Conservation (phyloP, 352 stramenopile species). For the Pythium volutum region DNA sequence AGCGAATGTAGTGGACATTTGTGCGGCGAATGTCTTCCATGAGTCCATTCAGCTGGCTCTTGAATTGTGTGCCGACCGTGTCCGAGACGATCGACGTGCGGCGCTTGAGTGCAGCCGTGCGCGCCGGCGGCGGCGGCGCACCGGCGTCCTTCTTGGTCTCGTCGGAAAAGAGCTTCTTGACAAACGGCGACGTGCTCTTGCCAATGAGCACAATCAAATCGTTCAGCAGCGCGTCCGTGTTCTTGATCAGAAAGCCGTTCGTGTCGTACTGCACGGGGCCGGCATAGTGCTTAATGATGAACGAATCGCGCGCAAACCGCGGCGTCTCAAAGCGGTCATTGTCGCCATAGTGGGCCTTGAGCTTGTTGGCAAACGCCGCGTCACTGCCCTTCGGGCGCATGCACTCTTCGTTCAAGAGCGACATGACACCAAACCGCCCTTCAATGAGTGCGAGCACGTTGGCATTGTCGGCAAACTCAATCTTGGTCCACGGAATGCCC, state of each 20-base stretch:
- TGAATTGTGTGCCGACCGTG: conserved; percentile 91
- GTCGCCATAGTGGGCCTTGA: conserved; percentile 75
- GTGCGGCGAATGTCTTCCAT: conserved; percentile 95
- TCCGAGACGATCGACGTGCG: conserved; percentile 82
- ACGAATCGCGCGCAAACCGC: conserved; percentile 73
- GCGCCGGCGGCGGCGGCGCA: conserved; percentile 26
- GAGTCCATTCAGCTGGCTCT: conserved; percentile 90
- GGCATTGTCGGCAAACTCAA: conserved; percentile 90
- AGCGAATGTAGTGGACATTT: conserved; percentile 98
- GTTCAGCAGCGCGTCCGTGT: conserved; percentile 93
- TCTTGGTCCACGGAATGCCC: conserved; percentile 92
- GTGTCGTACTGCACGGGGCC: conserved; percentile 91
- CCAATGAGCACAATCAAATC: conserved; percentile 89
- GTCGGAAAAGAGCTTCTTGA: conserved; percentile 78
- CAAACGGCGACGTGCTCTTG: conserved; percentile 63
- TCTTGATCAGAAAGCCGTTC: conserved; percentile 93
- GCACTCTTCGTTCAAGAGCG: conserved; percentile 87
- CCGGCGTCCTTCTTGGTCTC: conserved; percentile 55
- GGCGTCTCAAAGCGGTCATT: conserved; percentile 76
- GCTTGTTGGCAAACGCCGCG: conserved; percentile 75
- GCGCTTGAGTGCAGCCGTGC: conserved; percentile 48
- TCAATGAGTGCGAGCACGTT: conserved; percentile 88
- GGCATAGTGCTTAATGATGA: conserved; percentile 94
- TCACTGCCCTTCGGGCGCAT: conserved; percentile 86
- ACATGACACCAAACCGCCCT: conserved; percentile 85